phyloP scores from a whole-genome alignment of 2,329 filamentous ascomycete genomes.

The Talaromyces atroroseus region DNA sequence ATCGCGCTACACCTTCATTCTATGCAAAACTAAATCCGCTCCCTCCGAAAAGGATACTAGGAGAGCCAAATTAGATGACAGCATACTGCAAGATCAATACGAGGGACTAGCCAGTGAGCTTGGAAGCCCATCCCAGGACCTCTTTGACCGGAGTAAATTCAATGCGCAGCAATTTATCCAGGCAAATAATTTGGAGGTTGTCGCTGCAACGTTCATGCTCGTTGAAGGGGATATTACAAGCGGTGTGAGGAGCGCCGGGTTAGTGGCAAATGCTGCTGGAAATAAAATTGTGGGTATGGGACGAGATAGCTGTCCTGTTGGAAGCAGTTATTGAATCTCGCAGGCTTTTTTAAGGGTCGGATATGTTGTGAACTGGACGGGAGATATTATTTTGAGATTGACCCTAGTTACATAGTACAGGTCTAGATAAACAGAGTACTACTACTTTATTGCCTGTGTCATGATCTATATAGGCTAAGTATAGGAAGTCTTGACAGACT shows the following conservation, averaged over 20 bases:
- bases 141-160: constrained; percentile 14
- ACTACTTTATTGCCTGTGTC: too few species aligned
- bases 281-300: constrained; percentile 13
- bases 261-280: constrained; percentile 10
- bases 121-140: constrained; percentile 11
- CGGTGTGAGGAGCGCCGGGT: constrained; percentile 2
- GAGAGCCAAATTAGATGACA: neutral
- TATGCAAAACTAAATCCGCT: constrained; percentile 2
- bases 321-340: neutral
- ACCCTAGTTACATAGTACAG: too few species aligned
- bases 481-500: constrained; percentile 11
- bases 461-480: neutral
- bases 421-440: too few species aligned
- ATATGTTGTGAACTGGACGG: too few species aligned
- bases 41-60: neutral
- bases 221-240: constrained; percentile 14
- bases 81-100: constrained; percentile 1
- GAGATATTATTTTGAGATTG: too few species aligned
- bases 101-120: constrained; percentile 7
- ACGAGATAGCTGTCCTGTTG: neutral
- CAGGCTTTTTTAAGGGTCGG: too few species aligned
- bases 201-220: constrained; percentile 14
- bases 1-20: constrained; percentile 14
- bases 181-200: constrained; percentile 11
- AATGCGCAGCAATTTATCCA: constrained; percentile 11